These are phyloP conservation scores for Tetrahymena malaccensis DNA, from an alignment of 73 alveolate species.

Conservation along the genomic window DNA sequence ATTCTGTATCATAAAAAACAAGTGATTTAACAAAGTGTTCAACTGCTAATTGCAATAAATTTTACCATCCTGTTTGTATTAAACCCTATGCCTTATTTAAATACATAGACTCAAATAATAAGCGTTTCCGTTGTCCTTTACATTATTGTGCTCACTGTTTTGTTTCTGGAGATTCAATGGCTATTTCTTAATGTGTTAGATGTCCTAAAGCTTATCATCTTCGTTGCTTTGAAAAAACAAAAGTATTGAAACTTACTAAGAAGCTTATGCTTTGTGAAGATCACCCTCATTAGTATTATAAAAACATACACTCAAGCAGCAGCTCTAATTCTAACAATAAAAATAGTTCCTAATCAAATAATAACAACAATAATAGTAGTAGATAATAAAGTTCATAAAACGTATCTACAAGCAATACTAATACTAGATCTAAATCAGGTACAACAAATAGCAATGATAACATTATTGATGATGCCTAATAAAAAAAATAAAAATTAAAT, in stretches of 20 bases:
- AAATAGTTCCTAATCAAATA: background rate
- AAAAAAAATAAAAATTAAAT: background rate
- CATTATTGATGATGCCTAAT: background rate
- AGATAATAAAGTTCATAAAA: background rate
- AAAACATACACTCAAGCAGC: background rate
- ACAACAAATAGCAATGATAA: background rate
- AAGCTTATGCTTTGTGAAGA: constrained; percentile 32
- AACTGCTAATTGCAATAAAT: constrained; percentile 35
- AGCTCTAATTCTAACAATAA: background rate
- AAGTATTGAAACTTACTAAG: constrained; percentile 6
- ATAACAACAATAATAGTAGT: background rate
- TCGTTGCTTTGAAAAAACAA: constrained; percentile 5
- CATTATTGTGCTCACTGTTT: constrained; percentile 27
- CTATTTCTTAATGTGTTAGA: constrained; percentile 29
- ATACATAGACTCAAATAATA: constrained; percentile 6
- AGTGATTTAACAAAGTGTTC: constrained; percentile 17
- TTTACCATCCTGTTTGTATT: constrained; percentile 15
- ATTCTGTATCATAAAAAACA: background rate
- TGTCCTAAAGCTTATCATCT: constrained; percentile 29
- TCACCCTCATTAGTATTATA: background rate
- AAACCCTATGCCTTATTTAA: constrained; percentile 14
- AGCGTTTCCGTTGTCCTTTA: constrained; percentile 24
- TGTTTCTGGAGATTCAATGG: constrained; percentile 14
- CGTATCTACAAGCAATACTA: background rate
- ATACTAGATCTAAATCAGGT: background rate